Base-by-base conservation (phyloP, 495 filamentous ascomycete species). In the Poronia punctata region DNA sequence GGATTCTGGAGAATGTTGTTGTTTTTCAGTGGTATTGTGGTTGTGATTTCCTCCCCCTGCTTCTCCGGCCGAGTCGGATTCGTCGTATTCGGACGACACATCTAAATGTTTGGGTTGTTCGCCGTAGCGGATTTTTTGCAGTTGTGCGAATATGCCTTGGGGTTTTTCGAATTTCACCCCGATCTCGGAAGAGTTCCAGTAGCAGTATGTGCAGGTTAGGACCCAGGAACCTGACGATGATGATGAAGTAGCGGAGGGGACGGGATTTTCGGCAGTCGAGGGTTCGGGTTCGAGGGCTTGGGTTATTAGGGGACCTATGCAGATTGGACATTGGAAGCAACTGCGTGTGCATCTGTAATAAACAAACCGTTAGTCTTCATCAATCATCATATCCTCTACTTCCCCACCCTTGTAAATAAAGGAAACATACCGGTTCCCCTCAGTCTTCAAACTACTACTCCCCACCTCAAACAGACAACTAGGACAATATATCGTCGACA, bases 401-500 rank as follows among this genome's bases (percentile, higher is more conserved):
- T n/a, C n/a, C n/a, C n/a, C n/a, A n/a, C n/a, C n/a, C n/a, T n/a
- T n/a, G n/a, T n/a, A n/a, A n/a, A n/a, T 23, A 11, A 15, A 35
- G 4, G n/a, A 22, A 12, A 59, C 79, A 33, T 72, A 95, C 89
- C 90, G 78, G 58, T 94, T 94, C 9, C 88, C 89, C 53, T 98
- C 93, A 49, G 76, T 83, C 65, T 86, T 88, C 21, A 97, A 76
- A 59, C 83, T 84, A 53, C 82, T 88, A 56, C 82, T 90, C 7
- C 89, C 86, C 23, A 92, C 88, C 64, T 98, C 92, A 52, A 97
- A 96, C 40, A 97, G 61, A 61, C 92, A 98, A 58, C 74, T 88
- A n/a, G 92, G 92, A 57, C 92, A 98, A 54, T 83, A 98, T 73
- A 84, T 95, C 44, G 83, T 87, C 34, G 93, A 79, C 28, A 95